These are phyloP conservation scores for Hypomyces rosellus DNA, from an alignment of 2,329 filamentous ascomycete species.

Conservation along the genomic window DNA sequence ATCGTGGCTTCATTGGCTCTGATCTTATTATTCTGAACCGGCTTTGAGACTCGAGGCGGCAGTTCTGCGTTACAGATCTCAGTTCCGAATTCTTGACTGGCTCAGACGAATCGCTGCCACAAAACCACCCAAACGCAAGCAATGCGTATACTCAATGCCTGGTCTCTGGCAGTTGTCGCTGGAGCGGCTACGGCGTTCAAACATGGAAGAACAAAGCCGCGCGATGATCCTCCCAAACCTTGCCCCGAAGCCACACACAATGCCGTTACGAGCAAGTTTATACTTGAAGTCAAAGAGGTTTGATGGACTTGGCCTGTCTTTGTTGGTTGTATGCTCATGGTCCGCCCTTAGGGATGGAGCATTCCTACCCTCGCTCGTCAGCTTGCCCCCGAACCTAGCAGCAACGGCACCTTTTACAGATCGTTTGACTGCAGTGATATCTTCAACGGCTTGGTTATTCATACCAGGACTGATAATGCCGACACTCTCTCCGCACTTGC, in stretches of 20 bases:
- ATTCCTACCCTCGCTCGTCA: constrained; percentile 17
- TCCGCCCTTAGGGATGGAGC: constrained; percentile 7
- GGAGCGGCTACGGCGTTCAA: not conserved
- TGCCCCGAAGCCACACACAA: not conserved
- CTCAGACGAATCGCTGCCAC: too few relatives aligned
- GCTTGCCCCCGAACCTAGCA: constrained; percentile 11
- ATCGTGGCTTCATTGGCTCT: too few relatives aligned
- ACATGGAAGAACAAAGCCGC: not conserved
- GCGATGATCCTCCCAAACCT: not conserved
- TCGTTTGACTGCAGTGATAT: constrained; percentile 29
- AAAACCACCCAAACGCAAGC: not conserved
- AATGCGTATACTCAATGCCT: constrained; percentile 4
- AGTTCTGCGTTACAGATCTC: too few relatives aligned
- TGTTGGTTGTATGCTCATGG: not conserved
- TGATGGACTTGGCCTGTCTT: not conserved
- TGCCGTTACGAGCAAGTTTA: constrained; percentile 19
- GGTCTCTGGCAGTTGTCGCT: constrained; percentile 1
- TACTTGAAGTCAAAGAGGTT: constrained; percentile 18
- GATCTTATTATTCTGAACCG: too few relatives aligned
- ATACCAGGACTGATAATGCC: constrained; percentile 25
- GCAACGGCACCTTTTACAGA: constrained; percentile 17
- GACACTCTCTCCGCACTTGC: constrained; percentile 27
- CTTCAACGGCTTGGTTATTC: constrained; percentile 30
- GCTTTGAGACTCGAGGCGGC: too few relatives aligned
- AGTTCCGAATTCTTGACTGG: too few relatives aligned